Evolutionary conservation across 345 rosid genomes (phyloP).

Genomic region (Draba incana): DNA sequence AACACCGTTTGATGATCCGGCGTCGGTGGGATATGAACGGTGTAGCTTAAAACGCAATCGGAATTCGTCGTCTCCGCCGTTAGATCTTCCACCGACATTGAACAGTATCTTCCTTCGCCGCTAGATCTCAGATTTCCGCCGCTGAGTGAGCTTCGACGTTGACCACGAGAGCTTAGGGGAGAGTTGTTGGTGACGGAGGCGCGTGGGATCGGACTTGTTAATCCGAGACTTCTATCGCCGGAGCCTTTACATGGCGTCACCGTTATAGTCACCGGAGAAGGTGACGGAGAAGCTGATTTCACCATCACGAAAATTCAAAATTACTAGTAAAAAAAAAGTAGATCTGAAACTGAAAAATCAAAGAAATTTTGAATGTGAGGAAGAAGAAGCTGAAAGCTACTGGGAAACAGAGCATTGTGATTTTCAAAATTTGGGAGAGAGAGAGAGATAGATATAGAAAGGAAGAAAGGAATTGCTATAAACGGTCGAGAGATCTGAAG

Average conservation of each 20-base stretch:
- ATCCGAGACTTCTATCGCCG: conserved; percentile 68
- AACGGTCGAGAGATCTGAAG: conserved; percentile 61
- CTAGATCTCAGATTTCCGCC: conserved; percentile 50
- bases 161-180: conserved; percentile 54
- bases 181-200: conserved; percentile 64
- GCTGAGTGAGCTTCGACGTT: conserved; percentile 46
- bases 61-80: conserved; percentile 47
- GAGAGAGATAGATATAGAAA: conserved; percentile 20
- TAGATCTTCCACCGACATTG: conserved; percentile 53
- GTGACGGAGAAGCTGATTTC: conserved; percentile 56
- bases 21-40: conserved; percentile 80
- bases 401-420: conserved; percentile 33
- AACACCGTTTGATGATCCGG: conserved; percentile 72
- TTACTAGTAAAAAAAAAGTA: conserved; percentile 7
- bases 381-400: conserved; percentile 34
- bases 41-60: conserved; percentile 58
- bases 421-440: conserved; percentile 27
- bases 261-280: conserved; percentile 76
- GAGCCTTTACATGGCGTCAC: conserved; percentile 69
- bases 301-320: conserved; percentile 43
- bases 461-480: conserved; percentile 14
- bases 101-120: conserved; percentile 59
- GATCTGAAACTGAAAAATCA: conserved; percentile 5
- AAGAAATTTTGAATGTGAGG: conserved; percentile 33
- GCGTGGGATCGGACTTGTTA: conserved; percentile 72